Conservation (phyloP, 768 basidiomycete genomes). For the Rhodosporidiobolus odoratus region DNA sequence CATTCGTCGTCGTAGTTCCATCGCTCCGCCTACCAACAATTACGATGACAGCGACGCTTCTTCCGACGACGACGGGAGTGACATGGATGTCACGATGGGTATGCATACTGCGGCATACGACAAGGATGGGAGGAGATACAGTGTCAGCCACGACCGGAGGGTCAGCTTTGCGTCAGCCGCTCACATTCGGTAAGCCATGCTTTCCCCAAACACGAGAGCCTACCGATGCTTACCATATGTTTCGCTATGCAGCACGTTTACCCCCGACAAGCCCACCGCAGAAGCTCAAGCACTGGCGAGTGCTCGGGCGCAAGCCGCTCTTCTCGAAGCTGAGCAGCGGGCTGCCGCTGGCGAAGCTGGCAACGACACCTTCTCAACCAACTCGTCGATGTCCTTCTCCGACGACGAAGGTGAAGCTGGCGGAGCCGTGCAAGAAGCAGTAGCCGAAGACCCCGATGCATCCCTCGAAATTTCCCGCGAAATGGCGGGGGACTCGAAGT, state of each 20-base stretch:
- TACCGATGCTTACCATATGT: neutral
- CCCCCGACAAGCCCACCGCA: slow-evolving; percentile 33
- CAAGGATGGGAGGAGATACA: slow-evolving; percentile 7
- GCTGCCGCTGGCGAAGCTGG: neutral
- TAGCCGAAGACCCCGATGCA: slow-evolving; percentile 3
- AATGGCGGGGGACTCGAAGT: slow-evolving; percentile 8
- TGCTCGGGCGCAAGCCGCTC: neutral
- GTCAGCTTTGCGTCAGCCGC: slow-evolving; percentile 41
- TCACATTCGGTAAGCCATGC: slow-evolving; percentile 32
- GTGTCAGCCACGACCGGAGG: slow-evolving; percentile 21
- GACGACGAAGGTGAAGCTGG: neutral
- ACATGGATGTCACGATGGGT: slow-evolving; percentile 25
- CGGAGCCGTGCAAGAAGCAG: neutral
- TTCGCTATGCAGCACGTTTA: slow-evolving; percentile 13
- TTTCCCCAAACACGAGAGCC: too few species aligned
- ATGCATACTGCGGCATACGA: slow-evolving; percentile 20
- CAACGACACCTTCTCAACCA: slow-evolving; percentile 5
- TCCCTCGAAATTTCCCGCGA: slow-evolving; percentile 37
- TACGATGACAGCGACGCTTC: slow-evolving; percentile 22
- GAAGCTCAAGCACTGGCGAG: slow-evolving; percentile 14
- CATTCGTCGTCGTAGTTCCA: slow-evolving; percentile 7
- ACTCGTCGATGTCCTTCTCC: neutral
- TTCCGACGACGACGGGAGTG: slow-evolving; percentile 10
- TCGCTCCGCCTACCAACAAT: neutral
- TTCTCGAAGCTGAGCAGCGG: neutral